phyloP scores from a whole-genome alignment of 2,329 filamentous ascomycete genomes.

The Cladosporium sp. region DNA sequence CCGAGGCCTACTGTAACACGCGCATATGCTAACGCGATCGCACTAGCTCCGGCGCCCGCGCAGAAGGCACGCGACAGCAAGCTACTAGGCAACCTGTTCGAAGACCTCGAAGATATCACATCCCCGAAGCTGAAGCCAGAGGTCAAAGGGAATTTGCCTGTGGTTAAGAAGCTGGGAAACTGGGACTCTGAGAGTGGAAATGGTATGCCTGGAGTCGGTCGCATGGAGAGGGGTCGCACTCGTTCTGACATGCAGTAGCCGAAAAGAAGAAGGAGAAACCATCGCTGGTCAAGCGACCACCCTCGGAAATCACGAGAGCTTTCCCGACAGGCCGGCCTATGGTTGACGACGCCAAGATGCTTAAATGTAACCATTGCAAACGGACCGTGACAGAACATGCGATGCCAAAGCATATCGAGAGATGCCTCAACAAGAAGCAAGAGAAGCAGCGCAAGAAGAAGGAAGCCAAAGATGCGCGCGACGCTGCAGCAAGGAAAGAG shows the following conservation, averaged over 20 bases:
- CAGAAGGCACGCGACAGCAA: slow-evolving; percentile 28
- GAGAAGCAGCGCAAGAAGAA: slow-evolving; percentile 63
- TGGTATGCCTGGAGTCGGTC: slow-evolving; percentile 23
- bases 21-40: slow-evolving; percentile 25
- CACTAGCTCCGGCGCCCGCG: slow-evolving; percentile 29
- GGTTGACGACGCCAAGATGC: slow-evolving; percentile 75
- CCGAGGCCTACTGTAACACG: slow-evolving; percentile 9
- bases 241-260: slow-evolving; percentile 10
- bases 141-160: slow-evolving; percentile 33
- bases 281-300: slow-evolving; percentile 60
- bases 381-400: slow-evolving; percentile 77
- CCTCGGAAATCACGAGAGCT: slow-evolving; percentile 73
- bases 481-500: slow-evolving; percentile 52
- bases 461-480: slow-evolving; percentile 62
- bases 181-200: slow-evolving; percentile 36
- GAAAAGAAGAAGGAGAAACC: slow-evolving; percentile 22
- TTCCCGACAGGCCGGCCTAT: slow-evolving; percentile 82
- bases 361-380: slow-evolving; percentile 90
- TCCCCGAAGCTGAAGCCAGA: slow-evolving; percentile 31
- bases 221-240: background rate
- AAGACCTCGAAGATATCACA: slow-evolving; percentile 31
- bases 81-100: slow-evolving; percentile 34
- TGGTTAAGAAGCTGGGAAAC: slow-evolving; percentile 37
- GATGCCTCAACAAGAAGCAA: slow-evolving; percentile 81
- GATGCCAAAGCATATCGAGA: slow-evolving; percentile 76